phyloP scores from a whole-genome alignment of 2,329 filamentous ascomycete genomes.

The Daldinia sp. region DNA sequence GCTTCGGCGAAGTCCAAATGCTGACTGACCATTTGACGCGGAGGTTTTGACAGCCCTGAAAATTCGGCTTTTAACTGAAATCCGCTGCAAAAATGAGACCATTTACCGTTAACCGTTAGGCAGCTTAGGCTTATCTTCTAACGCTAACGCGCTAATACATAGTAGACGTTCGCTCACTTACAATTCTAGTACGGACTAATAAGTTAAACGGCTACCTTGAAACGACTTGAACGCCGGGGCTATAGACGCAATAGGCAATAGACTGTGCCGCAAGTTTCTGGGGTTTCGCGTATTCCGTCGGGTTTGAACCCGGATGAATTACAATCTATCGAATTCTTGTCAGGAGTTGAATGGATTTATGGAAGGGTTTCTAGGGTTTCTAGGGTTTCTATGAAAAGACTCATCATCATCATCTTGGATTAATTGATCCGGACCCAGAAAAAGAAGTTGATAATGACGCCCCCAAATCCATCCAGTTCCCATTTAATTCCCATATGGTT shows the following conservation, averaged over 20 bases:
- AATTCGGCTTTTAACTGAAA: not conserved
- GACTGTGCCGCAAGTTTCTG: not conserved
- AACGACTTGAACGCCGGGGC: not conserved
- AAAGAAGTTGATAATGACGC: not conserved
- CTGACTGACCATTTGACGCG: no score
- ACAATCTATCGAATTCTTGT: conserved; percentile 18
- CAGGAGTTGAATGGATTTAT: conserved; percentile 10
- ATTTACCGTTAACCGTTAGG: no score
- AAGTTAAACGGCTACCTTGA: not conserved
- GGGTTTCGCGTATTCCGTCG: not conserved
- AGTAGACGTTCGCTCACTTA: no score
- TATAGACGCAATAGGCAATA: not conserved
- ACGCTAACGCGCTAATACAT: not conserved
- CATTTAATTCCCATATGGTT: no score
- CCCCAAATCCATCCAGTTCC: not conserved
- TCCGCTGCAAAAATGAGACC: not conserved
- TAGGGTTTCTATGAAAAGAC: conserved; percentile 7
- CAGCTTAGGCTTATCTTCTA: no score
- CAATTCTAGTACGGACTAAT: no score
- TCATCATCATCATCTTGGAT: conserved; percentile 16
- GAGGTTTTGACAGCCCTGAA: not conserved
- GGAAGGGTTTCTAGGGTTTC: no score
- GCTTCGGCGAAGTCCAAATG: not conserved
- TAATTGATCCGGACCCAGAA: conserved; percentile 23
- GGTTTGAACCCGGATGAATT: not conserved